Percentiles rank a stretch among this genome's conserved stretches.
phyloP scores from a whole-genome alignment of 441 rosid genomes.

The Theobroma grandiflorum region DNA sequence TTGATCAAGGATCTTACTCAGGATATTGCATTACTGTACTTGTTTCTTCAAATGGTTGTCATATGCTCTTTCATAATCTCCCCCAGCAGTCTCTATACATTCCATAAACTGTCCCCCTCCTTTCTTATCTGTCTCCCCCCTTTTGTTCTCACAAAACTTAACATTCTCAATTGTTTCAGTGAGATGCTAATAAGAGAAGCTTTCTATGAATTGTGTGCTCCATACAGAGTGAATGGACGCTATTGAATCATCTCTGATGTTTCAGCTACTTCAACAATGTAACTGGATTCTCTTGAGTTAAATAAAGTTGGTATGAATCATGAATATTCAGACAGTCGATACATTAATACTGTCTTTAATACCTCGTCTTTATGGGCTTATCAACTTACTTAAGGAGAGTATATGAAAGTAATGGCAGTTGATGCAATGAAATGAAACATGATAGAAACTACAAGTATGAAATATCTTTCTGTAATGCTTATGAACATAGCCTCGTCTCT shows the following conservation, averaged over 20 bases:
- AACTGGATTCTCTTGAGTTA: background rate
- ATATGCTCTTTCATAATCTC: background rate
- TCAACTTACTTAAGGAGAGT: background rate
- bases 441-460: background rate
- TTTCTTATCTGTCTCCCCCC: background rate
- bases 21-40: constrained; percentile 1
- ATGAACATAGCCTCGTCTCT: background rate
- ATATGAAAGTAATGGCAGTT: background rate
- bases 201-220: background rate
- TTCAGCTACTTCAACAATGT: background rate
- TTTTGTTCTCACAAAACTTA: background rate
- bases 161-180: background rate
- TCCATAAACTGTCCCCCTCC: background rate
- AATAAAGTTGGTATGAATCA: background rate
- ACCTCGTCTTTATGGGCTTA: background rate
- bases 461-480: background rate
- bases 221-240: background rate
- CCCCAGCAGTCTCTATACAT: too few relatives aligned
- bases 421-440: background rate
- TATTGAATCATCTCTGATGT: background rate
- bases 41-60: background rate
- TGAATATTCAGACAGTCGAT: background rate
- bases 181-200: background rate
- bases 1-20: background rate
- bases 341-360: background rate